These are phyloP conservation scores for Grosmannia clavigera DNA, from an alignment of 2,329 filamentous ascomycete genomes.

Conservation along the genomic window DNA sequence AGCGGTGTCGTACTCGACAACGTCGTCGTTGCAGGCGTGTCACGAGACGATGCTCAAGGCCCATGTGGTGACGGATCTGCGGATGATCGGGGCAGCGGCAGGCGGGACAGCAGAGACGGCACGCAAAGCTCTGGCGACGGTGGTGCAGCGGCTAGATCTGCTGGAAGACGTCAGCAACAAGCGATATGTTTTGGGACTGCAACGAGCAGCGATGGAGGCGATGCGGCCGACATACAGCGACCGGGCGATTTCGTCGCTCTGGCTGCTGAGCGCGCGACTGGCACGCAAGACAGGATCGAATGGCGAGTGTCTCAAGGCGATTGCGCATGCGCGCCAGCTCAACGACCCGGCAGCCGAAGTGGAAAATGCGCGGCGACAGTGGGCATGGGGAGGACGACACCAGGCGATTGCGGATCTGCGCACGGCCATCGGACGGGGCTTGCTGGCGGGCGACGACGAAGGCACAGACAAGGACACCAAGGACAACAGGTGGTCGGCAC, in stretches of 20 bases:
- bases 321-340: slow-evolving; percentile 74
- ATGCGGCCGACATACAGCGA: slow-evolving; percentile 56
- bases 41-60: slow-evolving; percentile 78
- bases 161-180: slow-evolving; percentile 85
- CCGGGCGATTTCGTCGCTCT: slow-evolving; percentile 67
- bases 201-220: slow-evolving; percentile 77
- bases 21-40: slow-evolving; percentile 68
- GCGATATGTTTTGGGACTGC: slow-evolving; percentile 78
- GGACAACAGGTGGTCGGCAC: background rate
- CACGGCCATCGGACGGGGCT: slow-evolving; percentile 51
- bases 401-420: slow-evolving; percentile 91
- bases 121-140: slow-evolving; percentile 33
- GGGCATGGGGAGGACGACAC: slow-evolving; percentile 84
- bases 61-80: slow-evolving; percentile 78
- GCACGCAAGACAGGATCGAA: slow-evolving; percentile 75
- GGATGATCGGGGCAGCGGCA: slow-evolving; percentile 51
- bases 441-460: background rate
- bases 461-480: background rate
- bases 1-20: slow-evolving; percentile 63
- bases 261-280: slow-evolving; percentile 74
- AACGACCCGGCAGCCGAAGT: slow-evolving; percentile 82
- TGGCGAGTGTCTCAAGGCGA: slow-evolving; percentile 85
- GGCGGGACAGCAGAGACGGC: slow-evolving; percentile 24
- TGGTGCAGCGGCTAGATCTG: slow-evolving; percentile 73
- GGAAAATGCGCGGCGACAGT: slow-evolving; percentile 84